Evolutionary conservation across 768 basidiomycete species (phyloP), one percentile per base, ranked within the genome.

Genomic region (Tulasnella sp.): DNA sequence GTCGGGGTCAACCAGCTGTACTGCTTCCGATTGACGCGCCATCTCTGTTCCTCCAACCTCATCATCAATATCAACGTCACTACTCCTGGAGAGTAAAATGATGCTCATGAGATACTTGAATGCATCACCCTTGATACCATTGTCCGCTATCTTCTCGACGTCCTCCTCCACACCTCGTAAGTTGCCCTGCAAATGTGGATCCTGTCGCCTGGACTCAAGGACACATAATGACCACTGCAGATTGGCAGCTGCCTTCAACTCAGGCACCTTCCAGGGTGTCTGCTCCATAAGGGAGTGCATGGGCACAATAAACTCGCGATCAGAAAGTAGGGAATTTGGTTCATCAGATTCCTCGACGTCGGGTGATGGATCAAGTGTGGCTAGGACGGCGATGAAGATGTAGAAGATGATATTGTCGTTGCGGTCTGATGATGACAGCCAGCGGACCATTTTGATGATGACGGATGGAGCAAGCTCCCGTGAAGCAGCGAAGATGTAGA

Each of bases 141-240:
- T 76, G 78, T 81, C 83, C 19, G 90, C 77, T 54, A 85, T 79
- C 1, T 73, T 76, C 63, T 92, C 88, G 35, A 92, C 72, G 48
- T 83, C 79, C 46, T 87, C 83, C 1, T 84, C 63, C 82, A 2
- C 79, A 84, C 58, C 16, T 53, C n/a, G 41, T 42, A 28, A 43
- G 39, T 55, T 5, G 69, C 70, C 27, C 71, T 69, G 57, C 32
- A 90, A 64, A 3, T 72, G 70, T 1, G 77, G 67, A 58, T 86
- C 78, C 16, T 75, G 73, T 61, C 82, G 79, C 22, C 87, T 72
- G 5, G 78, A 73, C 56, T 86, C 80, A 1, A 86, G 80, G 57
- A 89, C 69, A 63, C 88, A 87, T 53, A 92, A 70, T 0, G 88
- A 83, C 87, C 88, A 92, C 60, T 87, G 86, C 33, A 95, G 71